A percentile compares a stretch with the other conserved stretches of the same genome.
phyloP scores from a whole-genome alignment of 495 filamentous ascomycete genomes.

The Amphirosellinia nigrospora region DNA sequence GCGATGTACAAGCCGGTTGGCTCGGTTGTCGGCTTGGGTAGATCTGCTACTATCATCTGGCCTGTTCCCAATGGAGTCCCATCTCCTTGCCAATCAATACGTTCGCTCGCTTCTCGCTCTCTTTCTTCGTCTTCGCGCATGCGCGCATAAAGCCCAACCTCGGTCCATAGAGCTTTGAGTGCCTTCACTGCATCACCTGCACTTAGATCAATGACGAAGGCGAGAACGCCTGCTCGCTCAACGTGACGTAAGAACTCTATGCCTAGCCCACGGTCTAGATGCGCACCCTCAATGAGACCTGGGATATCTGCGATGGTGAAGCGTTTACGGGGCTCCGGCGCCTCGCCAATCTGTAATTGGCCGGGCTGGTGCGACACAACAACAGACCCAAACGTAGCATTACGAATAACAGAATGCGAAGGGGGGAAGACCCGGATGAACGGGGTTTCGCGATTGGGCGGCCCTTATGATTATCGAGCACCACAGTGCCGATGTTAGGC shows the following conservation, averaged over 20 bases:
- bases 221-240: conserved; percentile 88
- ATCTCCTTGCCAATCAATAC: conserved; percentile 48
- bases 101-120: conserved; percentile 54
- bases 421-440: conserved; percentile 46
- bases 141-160: conserved; percentile 85
- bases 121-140: conserved; percentile 66
- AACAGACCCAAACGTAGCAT: conserved; percentile 37
- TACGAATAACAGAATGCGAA: conserved; percentile 35
- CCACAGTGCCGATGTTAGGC: conserved; percentile 93
- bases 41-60: conserved; percentile 44
- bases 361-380: conserved; percentile 30
- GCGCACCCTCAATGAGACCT: conserved; percentile 86
- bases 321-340: conserved; percentile 63
- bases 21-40: conserved; percentile 34
- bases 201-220: conserved; percentile 90
- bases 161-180: conserved; percentile 82
- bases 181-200: conserved; percentile 77
- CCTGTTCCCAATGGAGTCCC: conserved; percentile 34
- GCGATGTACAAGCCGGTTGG: conserved; percentile 67
- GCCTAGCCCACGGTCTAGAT: conserved; percentile 89
- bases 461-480: conserved; percentile 82
- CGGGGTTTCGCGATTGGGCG: conserved; percentile 49
- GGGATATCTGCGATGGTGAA: conserved; percentile 98
- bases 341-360: conserved; percentile 19
- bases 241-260: conserved; percentile 93